Evolutionary conservation across 495 filamentous ascomycete genomes (phyloP).

Genomic region (Diplogelasinospora grovesii): DNA sequence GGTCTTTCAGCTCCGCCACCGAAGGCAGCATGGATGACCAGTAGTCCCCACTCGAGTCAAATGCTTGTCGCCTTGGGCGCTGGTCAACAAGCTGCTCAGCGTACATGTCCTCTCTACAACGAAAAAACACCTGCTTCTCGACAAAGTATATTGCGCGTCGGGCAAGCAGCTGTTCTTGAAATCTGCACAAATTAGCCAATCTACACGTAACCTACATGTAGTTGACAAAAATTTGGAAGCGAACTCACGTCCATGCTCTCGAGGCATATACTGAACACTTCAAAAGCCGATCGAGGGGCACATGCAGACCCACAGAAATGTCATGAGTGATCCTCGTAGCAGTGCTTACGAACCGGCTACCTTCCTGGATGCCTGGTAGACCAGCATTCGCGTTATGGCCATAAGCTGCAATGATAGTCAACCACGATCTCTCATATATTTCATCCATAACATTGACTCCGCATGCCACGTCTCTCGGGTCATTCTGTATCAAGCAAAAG

Average conservation of each 20-base stretch:
- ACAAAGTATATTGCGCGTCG: conserved; percentile 11
- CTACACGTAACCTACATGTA: not conserved
- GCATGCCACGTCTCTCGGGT: conserved; percentile 1
- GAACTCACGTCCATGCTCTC: conserved; percentile 11
- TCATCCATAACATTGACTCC: conserved; percentile 13
- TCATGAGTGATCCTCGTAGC: no score
- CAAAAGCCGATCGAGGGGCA: not conserved
- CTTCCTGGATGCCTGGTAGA: conserved; percentile 5
- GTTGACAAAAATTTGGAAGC: not conserved
- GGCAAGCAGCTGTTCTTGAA: conserved; percentile 14
- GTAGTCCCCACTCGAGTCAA: not conserved
- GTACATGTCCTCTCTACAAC: conserved; percentile 1
- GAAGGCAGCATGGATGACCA: not conserved
- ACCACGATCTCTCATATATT: conserved; percentile 9
- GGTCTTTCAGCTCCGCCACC: conserved; percentile 1
- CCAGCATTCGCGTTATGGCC: conserved; percentile 8
- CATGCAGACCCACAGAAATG: no score
- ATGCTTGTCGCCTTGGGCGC: not conserved
- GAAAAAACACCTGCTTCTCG: conserved; percentile 9
- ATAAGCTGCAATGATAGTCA: conserved; percentile 4
- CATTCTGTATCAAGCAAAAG: conserved; percentile 13
- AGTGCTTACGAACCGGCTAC: no score
- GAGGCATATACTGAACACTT: conserved; percentile 1
- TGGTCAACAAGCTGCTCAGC: not conserved
- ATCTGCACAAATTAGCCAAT: conserved; percentile 2